These are phyloP conservation scores for Gaeumannomyces sp. DNA, from an alignment of 2,329 filamentous ascomycete species.

Conservation along the genomic window DNA sequence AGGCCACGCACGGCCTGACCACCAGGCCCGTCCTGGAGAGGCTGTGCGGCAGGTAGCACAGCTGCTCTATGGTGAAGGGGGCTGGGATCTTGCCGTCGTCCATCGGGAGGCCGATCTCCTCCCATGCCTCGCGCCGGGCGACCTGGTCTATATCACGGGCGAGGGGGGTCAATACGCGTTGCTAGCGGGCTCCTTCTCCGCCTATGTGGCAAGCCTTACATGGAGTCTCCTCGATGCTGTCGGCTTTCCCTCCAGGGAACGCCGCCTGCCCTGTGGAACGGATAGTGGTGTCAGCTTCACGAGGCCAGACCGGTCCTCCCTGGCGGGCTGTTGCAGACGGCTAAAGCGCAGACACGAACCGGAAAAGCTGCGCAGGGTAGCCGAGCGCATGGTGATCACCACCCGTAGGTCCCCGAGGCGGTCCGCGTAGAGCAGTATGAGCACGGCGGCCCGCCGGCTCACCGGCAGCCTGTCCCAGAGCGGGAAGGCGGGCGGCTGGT, in stretches of 20 bases:
- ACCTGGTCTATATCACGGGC: conserved; percentile 56
- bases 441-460: conserved; percentile 72
- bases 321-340: too few species aligned
- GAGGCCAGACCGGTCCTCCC: too few species aligned
- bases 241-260: conserved; percentile 72
- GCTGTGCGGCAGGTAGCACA: conserved; percentile 75
- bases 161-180: not conserved
- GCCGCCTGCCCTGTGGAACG: conserved; percentile 61
- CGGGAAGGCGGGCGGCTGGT: conserved; percentile 53
- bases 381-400: conserved; percentile 62
- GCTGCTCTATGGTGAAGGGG: conserved; percentile 79
- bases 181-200: not conserved
- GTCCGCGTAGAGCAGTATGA: conserved; percentile 85
- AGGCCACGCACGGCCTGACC: conserved; percentile 70
- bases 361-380: conserved; percentile 61
- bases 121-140: conserved; percentile 80
- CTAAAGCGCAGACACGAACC: conserved; percentile 29
- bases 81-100: conserved; percentile 61
- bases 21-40: conserved; percentile 68
- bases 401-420: conserved; percentile 69
- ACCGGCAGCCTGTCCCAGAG: conserved; percentile 56
- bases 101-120: conserved; percentile 85
- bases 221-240: conserved; percentile 50
- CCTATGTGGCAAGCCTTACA: conserved; percentile 30
- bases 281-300: not conserved